These are phyloP conservation scores for Eutypa lata DNA, from an alignment of 2,329 filamentous ascomycete species.

Conservation along the genomic window DNA sequence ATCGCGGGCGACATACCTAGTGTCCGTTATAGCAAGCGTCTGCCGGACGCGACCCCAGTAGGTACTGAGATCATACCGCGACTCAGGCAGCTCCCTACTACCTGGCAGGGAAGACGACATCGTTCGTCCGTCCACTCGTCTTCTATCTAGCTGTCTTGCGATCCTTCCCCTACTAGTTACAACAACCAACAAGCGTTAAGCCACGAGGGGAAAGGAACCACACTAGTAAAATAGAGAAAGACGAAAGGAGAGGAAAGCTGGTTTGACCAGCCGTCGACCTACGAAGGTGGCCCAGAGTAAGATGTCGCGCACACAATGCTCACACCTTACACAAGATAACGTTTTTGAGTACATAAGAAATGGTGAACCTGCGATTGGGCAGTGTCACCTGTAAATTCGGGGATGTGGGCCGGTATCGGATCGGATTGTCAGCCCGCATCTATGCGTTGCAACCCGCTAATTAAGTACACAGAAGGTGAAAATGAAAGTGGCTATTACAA, in stretches of 20 bases:
- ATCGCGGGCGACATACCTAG: constrained; percentile 67
- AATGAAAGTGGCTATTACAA: no score
- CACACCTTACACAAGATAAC: background rate
- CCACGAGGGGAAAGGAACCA: background rate
- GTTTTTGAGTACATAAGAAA: no score
- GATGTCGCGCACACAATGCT: background rate
- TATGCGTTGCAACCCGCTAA: background rate
- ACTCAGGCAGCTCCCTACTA: constrained; percentile 79
- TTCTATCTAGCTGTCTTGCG: constrained; percentile 9
- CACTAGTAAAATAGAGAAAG: background rate
- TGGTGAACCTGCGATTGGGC: background rate
- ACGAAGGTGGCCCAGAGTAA: background rate
- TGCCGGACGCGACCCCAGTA: constrained; percentile 96
- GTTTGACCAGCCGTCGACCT: background rate
- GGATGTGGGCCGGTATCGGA: background rate
- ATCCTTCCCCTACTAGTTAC: constrained; percentile 2
- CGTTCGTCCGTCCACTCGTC: constrained; percentile 6
- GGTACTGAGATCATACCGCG: constrained; percentile 86
- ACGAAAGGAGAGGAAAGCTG: background rate
- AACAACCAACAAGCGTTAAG: no score
- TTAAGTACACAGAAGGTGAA: no score
- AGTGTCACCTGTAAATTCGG: background rate
- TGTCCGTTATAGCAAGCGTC: constrained; percentile 85
- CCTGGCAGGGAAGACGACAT: constrained; percentile 68
- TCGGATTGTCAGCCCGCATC: background rate